Conservation (phyloP, 2,329 filamentous ascomycete species). For the Zymoseptoria crescenta region DNA sequence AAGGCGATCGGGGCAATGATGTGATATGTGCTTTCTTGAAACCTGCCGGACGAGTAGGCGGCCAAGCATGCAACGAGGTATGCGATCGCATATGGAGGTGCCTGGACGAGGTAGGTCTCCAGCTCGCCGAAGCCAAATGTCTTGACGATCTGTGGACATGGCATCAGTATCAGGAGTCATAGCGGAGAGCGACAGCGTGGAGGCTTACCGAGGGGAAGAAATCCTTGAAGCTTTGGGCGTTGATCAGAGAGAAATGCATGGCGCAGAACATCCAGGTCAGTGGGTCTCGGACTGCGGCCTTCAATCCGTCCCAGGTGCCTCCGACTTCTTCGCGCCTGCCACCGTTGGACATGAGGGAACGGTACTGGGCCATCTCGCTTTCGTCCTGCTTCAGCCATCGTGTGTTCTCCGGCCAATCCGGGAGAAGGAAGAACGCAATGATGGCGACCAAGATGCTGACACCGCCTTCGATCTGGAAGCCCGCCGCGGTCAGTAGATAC, state of each 20-base stretch:
- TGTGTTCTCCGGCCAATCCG: conserved; percentile 47
- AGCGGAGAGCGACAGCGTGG: not conserved
- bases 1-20: conserved; percentile 22
- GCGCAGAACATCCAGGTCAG: conserved; percentile 36
- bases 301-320: conserved; percentile 34
- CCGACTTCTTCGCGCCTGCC: conserved; percentile 34
- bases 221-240: conserved; percentile 28
- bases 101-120: conserved; percentile 36
- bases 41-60: conserved; percentile 25
- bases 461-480: conserved; percentile 45
- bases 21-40: conserved; percentile 27
- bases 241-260: conserved; percentile 34
- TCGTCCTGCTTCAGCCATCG: conserved; percentile 46
- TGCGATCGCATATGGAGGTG: conserved; percentile 33
- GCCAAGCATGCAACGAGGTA: conserved; percentile 22
- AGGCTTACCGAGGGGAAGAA: conserved; percentile 27
- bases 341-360: conserved; percentile 25
- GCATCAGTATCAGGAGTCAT: not conserved
- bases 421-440: conserved; percentile 46
- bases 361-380: conserved; percentile 42
- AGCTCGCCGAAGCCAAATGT: conserved; percentile 7
- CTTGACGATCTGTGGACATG: conserved; percentile 5
- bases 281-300: conserved; percentile 29
- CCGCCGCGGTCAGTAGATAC: conserved; percentile 46
- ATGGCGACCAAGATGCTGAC: conserved; percentile 48